phyloP scores from a whole-genome alignment of 495 filamentous ascomycete species.

The Pseudevernia furfuracea region DNA sequence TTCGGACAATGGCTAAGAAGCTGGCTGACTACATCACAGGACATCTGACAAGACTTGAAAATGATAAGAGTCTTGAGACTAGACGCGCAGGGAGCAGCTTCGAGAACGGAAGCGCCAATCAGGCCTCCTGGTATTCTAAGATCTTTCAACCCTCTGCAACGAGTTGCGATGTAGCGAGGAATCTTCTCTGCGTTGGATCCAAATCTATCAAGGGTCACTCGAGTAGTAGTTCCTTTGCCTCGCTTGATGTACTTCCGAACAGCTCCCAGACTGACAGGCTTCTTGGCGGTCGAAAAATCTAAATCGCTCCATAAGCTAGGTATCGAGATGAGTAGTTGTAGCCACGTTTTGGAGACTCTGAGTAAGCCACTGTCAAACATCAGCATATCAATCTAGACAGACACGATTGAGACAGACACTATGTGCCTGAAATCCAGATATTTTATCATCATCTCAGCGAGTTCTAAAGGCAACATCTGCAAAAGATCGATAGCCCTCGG shows the following conservation, averaged over 20 bases:
- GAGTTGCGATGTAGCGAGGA: slow-evolving; percentile 22
- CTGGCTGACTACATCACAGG: slow-evolving; percentile 32
- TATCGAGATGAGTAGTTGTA: slow-evolving; percentile 37
- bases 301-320: slow-evolving; percentile 45
- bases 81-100: slow-evolving; percentile 23
- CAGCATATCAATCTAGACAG: neutral
- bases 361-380: slow-evolving; percentile 35
- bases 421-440: slow-evolving; percentile 42
- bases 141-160: slow-evolving; percentile 24
- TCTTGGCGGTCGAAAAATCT: slow-evolving; percentile 41
- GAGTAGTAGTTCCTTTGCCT: slow-evolving; percentile 29
- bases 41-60: slow-evolving; percentile 31
- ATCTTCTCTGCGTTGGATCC: neutral
- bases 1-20: slow-evolving; percentile 35
- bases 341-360: slow-evolving; percentile 49
- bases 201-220: neutral
- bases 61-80: slow-evolving; percentile 39
- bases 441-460: slow-evolving; percentile 40
- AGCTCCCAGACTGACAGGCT: slow-evolving; percentile 35
- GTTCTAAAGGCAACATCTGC: slow-evolving; percentile 41
- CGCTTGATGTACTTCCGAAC: slow-evolving; percentile 40
- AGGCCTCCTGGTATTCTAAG: slow-evolving; percentile 23
- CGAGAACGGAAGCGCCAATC: slow-evolving; percentile 20
- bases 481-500: slow-evolving; percentile 41
- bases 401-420: slow-evolving; percentile 35